phyloP scores from a whole-genome alignment of 805 yeast species.

The Candida golubevii region DNA sequence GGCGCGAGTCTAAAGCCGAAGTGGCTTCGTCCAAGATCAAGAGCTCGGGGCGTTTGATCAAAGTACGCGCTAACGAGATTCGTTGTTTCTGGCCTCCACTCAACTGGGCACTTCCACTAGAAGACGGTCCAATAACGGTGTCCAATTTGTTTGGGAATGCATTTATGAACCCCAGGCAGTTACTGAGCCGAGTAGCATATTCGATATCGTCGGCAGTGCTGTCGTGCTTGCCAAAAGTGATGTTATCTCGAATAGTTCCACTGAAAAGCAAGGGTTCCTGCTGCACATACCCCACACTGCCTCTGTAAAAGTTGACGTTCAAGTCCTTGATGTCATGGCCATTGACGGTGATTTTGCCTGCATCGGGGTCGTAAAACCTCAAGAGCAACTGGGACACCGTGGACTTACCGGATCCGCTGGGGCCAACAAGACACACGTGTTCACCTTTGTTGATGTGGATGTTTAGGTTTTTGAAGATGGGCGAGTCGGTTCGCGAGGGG shows the following conservation, averaged over 20 bases:
- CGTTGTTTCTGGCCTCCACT: slow-evolving; percentile 96
- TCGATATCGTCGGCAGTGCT: slow-evolving; percentile 57
- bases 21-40: slow-evolving; percentile 91
- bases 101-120: slow-evolving; percentile 70
- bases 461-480: slow-evolving; percentile 58
- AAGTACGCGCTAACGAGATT: slow-evolving; percentile 84
- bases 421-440: slow-evolving; percentile 91
- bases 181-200: slow-evolving; percentile 64
- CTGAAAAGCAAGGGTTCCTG: slow-evolving; percentile 90
- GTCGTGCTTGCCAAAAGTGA: slow-evolving; percentile 64
- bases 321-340: slow-evolving; percentile 57
- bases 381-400: slow-evolving; percentile 76
- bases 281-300: slow-evolving; percentile 81
- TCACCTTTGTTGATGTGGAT: slow-evolving; percentile 71
- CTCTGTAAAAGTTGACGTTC: slow-evolving; percentile 68
- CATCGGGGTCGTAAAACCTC: slow-evolving; percentile 75
- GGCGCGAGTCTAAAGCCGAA: slow-evolving; percentile 84
- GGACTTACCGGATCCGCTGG: slow-evolving; percentile 95
- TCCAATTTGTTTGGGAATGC: slow-evolving; percentile 80
- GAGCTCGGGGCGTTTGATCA: slow-evolving; percentile 74
- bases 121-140: slow-evolving; percentile 74
- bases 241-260: slow-evolving; percentile 80
- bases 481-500: slow-evolving; percentile 76
- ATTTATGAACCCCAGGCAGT: slow-evolving; percentile 62
- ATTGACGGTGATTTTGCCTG: slow-evolving; percentile 64